A percentile compares a stretch with the other conserved stretches of the same genome.
Conservation (phyloP, 2,329 filamentous ascomycete genomes). For the Tolypocladium guangdongense region DNA sequence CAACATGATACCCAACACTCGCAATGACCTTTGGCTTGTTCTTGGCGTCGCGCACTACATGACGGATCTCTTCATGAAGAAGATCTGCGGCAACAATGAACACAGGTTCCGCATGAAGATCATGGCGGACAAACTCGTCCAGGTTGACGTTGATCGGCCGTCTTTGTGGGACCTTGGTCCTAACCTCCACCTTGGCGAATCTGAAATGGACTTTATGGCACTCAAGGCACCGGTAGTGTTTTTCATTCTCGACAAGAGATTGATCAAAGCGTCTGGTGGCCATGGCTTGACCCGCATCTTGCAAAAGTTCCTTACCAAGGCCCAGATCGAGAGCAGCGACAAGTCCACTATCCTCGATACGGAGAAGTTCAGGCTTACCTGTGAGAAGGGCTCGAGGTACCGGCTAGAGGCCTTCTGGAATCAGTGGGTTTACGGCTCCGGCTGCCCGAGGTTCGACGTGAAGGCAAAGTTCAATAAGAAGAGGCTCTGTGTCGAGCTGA, state of each 20-base stretch:
- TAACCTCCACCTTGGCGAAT: slow-evolving; percentile 66
- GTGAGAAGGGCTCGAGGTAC: slow-evolving; percentile 80
- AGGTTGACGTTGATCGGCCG: slow-evolving; percentile 71
- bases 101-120: slow-evolving; percentile 84
- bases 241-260: slow-evolving; percentile 83
- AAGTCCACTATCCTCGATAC: slow-evolving; percentile 64
- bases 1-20: slow-evolving; percentile 75
- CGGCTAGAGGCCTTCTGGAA: slow-evolving; percentile 85
- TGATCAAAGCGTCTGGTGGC: slow-evolving; percentile 73
- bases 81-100: slow-evolving; percentile 87
- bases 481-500: slow-evolving; percentile 86
- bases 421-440: slow-evolving; percentile 83
- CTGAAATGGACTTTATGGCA: slow-evolving; percentile 82
- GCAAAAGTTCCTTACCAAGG: slow-evolving; percentile 73
- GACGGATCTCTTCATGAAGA: slow-evolving; percentile 85
- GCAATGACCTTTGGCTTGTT: slow-evolving; percentile 77
- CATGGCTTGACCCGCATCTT: slow-evolving; percentile 81
- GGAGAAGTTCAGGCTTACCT: slow-evolving; percentile 68
- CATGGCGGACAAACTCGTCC: slow-evolving; percentile 70
- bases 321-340: slow-evolving; percentile 52
- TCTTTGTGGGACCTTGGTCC: slow-evolving; percentile 73
- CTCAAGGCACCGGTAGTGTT: slow-evolving; percentile 85
- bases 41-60: slow-evolving; percentile 90
- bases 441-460: slow-evolving; percentile 79
- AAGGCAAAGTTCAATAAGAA: slow-evolving; percentile 96